Conservation (phyloP, 2,329 filamentous ascomycete genomes). For the Sodiomyces alkalinus region DNA sequence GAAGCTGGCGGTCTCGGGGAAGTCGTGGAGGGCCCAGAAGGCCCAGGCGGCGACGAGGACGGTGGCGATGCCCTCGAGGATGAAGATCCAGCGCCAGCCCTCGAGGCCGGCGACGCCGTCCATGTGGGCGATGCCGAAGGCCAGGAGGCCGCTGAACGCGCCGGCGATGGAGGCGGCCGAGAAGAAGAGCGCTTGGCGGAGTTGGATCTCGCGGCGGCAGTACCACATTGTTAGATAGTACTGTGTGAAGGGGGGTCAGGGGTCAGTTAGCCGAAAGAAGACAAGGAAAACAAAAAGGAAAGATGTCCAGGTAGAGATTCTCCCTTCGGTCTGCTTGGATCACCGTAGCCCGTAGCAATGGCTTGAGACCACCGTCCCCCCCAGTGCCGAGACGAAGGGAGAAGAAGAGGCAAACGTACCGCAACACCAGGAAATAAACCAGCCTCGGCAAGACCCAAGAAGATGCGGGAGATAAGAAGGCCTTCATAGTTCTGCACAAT, state of each 20-base stretch:
- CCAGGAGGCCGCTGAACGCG: constrained; percentile 58
- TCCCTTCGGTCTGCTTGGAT: too few relatives aligned
- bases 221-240: constrained; percentile 46
- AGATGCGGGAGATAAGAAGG: constrained; percentile 34
- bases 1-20: constrained; percentile 64
- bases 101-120: constrained; percentile 42
- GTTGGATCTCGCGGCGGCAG: constrained; percentile 37
- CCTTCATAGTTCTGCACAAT: constrained; percentile 33
- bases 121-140: constrained; percentile 57
- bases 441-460: constrained; percentile 50
- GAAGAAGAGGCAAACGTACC: constrained; percentile 12
- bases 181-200: constrained; percentile 60
- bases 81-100: constrained; percentile 53
- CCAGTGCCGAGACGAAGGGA: background rate
- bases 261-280: too few relatives aligned
- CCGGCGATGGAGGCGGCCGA: constrained; percentile 67
- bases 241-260: too few relatives aligned
- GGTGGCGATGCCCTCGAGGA: constrained; percentile 56
- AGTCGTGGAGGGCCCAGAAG: constrained; percentile 65
- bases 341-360: background rate
- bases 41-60: constrained; percentile 49
- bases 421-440: constrained; percentile 52
- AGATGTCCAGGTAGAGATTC: too few relatives aligned
- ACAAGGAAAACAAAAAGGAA: too few relatives aligned
- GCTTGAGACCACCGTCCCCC: background rate